Percentiles rank a stretch among this genome's conserved stretches.
phyloP scores from a whole-genome alignment of 2,329 filamentous ascomycete species.

The Cladosporium sp. region DNA sequence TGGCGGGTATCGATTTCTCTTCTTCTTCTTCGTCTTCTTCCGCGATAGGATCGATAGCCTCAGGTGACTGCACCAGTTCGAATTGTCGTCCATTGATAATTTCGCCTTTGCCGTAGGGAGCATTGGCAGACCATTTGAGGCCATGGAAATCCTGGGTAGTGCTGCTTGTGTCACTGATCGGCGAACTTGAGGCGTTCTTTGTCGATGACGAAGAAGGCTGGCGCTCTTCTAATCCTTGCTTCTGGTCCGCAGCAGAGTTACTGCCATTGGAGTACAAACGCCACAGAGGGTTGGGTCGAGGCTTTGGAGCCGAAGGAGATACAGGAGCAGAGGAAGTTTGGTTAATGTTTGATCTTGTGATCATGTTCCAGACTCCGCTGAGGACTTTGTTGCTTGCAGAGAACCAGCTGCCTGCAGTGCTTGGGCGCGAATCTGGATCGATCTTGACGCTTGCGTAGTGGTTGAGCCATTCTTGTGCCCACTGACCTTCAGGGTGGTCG shows the following conservation, averaged over 20 bases:
- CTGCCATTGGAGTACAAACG: not conserved
- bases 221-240: not conserved
- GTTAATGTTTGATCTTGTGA: not conserved
- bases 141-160: not conserved
- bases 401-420: slow-evolving; percentile 10
- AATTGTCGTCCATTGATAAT: not conserved
- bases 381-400: not conserved
- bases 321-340: not conserved
- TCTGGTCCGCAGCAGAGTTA: not conserved
- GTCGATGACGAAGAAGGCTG: not conserved
- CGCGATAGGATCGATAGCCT: not conserved
- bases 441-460: slow-evolving; percentile 11
- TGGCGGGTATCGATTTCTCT: not conserved
- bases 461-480: slow-evolving; percentile 18
- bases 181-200: not conserved
- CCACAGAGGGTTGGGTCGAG: not conserved
- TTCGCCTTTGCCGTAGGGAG: slow-evolving; percentile 9
- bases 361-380: slow-evolving; percentile 9
- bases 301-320: not conserved
- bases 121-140: slow-evolving; percentile 6
- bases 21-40: slow-evolving; percentile 9
- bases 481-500: slow-evolving; percentile 11
- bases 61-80: slow-evolving; percentile 3
- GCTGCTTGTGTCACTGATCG: not conserved
- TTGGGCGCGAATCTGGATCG: not conserved